Conservation (phyloP, 1,284 basidiomycete species). For the Cutaneotrichosporon arboriforme region DNA sequence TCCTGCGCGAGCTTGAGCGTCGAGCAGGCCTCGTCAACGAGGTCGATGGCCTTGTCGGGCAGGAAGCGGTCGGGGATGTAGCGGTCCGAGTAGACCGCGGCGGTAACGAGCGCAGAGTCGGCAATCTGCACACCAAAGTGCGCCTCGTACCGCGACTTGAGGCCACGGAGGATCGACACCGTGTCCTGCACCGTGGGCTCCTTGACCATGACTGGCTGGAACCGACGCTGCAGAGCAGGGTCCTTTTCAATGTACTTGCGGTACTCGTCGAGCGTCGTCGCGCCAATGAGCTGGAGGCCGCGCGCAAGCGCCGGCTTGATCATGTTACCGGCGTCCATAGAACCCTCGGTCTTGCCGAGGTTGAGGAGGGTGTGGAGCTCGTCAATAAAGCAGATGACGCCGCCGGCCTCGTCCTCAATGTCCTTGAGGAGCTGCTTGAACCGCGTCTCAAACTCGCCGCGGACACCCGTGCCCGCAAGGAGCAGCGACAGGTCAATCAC, state of each 20-base stretch:
- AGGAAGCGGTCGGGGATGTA: constrained; percentile 82
- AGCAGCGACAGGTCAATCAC: constrained; percentile 74
- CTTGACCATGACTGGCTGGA: constrained; percentile 79
- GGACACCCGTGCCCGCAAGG: constrained; percentile 78
- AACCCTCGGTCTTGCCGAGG: constrained; percentile 84
- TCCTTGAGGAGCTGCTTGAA: constrained; percentile 80
- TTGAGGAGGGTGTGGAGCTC: constrained; percentile 62
- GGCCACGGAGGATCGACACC: constrained; percentile 79
- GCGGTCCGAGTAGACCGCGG: constrained; percentile 69
- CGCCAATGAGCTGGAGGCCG: constrained; percentile 78
- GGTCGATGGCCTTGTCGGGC: constrained; percentile 78
- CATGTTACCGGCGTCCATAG: constrained; percentile 77
- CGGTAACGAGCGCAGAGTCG: constrained; percentile 78
- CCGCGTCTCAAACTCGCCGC: constrained; percentile 87
- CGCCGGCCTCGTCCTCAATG: constrained; percentile 70
- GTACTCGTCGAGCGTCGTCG: constrained; percentile 86
- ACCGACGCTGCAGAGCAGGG: constrained; percentile 80
- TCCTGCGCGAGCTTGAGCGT: constrained; percentile 85
- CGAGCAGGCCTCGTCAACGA: constrained; percentile 85
- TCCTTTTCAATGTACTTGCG: constrained; percentile 88
- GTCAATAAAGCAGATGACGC: constrained; percentile 77
- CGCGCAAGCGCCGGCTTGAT: constrained; percentile 63
- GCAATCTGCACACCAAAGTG: constrained; percentile 89
- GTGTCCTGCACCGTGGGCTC: constrained; percentile 82
- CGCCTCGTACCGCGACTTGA: constrained; percentile 76